Conservation (phyloP, 352 stramenopile species). For the Pythium aphanidermatum region DNA sequence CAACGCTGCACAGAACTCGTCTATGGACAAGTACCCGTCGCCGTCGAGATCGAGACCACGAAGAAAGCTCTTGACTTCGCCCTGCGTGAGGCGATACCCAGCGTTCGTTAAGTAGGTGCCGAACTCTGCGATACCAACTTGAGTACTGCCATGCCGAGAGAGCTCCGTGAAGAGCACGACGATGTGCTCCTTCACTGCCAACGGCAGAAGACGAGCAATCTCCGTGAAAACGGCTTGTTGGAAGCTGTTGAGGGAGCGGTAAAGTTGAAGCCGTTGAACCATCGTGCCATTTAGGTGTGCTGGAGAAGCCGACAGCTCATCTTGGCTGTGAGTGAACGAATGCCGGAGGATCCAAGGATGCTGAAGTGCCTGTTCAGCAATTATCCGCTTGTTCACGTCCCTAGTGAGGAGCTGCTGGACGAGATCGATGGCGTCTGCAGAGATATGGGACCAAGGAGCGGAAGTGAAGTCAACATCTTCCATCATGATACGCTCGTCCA, state of each 20-base stretch:
- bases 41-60: conserved; percentile 53
- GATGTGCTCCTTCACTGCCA: conserved; percentile 49
- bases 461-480: conserved; percentile 50
- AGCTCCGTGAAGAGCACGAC: conserved; percentile 67
- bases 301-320: background rate
- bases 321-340: conserved; percentile 6
- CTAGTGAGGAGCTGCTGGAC: conserved; percentile 39
- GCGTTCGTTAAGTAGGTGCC: conserved; percentile 37
- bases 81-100: conserved; percentile 55
- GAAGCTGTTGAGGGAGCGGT: conserved; percentile 64
- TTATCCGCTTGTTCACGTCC: conserved; percentile 36
- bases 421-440: conserved; percentile 50
- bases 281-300: conserved; percentile 49
- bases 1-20: conserved; percentile 66
- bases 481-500: conserved; percentile 59
- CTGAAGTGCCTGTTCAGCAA: conserved; percentile 51
- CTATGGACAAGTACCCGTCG: conserved; percentile 45
- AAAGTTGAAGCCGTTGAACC: conserved; percentile 67
- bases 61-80: conserved; percentile 57
- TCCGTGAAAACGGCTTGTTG: conserved; percentile 62
- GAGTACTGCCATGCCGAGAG: conserved; percentile 34
- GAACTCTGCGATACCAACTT: conserved; percentile 51
- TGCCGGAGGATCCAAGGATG: conserved; percentile 51
- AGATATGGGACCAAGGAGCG: conserved; percentile 44
- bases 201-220: conserved; percentile 40